Evolutionary conservation across 768 basidiomycete species (phyloP).

Genomic region (Xanthoconium stramineum): DNA sequence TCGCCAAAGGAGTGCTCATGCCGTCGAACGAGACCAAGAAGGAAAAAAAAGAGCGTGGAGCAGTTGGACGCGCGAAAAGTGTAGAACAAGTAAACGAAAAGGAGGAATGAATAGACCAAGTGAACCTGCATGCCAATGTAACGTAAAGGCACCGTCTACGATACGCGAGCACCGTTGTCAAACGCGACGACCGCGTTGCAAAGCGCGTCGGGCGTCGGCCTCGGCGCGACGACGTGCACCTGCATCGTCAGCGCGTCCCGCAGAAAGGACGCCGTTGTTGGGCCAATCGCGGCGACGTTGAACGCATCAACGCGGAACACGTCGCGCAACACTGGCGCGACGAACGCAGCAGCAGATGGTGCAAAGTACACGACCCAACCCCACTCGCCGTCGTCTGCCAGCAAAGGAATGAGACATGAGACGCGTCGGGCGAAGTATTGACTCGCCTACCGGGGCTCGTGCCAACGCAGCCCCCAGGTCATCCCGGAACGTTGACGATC

Average conservation of each 20-base stretch:
- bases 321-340: constrained; percentile 45
- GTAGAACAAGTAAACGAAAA: neutral
- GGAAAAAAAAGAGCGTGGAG: constrained; percentile 17
- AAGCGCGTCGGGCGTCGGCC: constrained; percentile 56
- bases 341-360: constrained; percentile 64
- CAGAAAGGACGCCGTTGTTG: constrained; percentile 57
- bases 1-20: constrained; percentile 27
- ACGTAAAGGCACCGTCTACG: constrained; percentile 10
- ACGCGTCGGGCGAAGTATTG: neutral
- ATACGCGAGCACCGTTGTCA: constrained; percentile 11
- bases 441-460: constrained; percentile 24
- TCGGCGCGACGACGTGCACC: constrained; percentile 55
- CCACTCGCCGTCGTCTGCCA: neutral
- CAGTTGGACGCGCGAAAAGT: constrained; percentile 10
- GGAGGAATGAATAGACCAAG: constrained; percentile 5
- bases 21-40: neutral
- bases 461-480: constrained; percentile 38
- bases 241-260: constrained; percentile 39
- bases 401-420: neutral
- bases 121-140: neutral
- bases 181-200: constrained; percentile 26
- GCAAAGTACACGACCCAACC: constrained; percentile 74
- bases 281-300: constrained; percentile 63
- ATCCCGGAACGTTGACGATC: constrained; percentile 47
- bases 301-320: constrained; percentile 36